Percentiles rank a stretch among this genome's conserved stretches.
Conservation (phyloP, 768 basidiomycete species). For the Auriculariales sp. region DNA sequence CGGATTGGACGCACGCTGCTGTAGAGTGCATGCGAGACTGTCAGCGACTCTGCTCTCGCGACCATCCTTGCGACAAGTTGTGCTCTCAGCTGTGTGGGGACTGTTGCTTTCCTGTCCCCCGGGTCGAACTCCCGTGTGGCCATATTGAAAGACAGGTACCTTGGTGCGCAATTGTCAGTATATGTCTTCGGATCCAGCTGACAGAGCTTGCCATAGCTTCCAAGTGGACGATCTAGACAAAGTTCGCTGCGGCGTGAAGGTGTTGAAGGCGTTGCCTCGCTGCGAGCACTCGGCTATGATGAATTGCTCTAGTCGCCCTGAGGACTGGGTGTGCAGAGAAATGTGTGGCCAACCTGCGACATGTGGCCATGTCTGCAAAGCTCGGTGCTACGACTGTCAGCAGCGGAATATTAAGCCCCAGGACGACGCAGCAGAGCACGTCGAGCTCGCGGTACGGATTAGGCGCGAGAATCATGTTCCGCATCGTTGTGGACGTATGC, state of each 20-base stretch:
- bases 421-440: neutral
- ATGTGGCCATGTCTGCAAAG: constrained; percentile 36
- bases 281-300: constrained; percentile 42
- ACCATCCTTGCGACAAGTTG: constrained; percentile 41
- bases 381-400: constrained; percentile 37
- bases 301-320: constrained; percentile 32
- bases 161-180: constrained; percentile 26
- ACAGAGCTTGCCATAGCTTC: constrained; percentile 20
- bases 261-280: constrained; percentile 28
- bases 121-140: constrained; percentile 43
- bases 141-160: constrained; percentile 28
- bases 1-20: constrained; percentile 36
- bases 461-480: constrained; percentile 20
- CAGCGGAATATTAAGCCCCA: constrained; percentile 8
- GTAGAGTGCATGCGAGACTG: constrained; percentile 36
- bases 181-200: neutral
- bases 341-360: constrained; percentile 34
- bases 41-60: constrained; percentile 32
- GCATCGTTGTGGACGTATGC: constrained; percentile 35
- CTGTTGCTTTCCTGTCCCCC: constrained; percentile 31
- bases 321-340: constrained; percentile 21
- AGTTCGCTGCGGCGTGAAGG: constrained; percentile 26
- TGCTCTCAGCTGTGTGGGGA: constrained; percentile 40
- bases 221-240: constrained; percentile 27
- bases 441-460: constrained; percentile 6